A percentile compares a stretch with the other conserved stretches of the same genome.
phyloP scores from a whole-genome alignment of 1,284 basidiomycete genomes.

The Ceratobasidium sp. region DNA sequence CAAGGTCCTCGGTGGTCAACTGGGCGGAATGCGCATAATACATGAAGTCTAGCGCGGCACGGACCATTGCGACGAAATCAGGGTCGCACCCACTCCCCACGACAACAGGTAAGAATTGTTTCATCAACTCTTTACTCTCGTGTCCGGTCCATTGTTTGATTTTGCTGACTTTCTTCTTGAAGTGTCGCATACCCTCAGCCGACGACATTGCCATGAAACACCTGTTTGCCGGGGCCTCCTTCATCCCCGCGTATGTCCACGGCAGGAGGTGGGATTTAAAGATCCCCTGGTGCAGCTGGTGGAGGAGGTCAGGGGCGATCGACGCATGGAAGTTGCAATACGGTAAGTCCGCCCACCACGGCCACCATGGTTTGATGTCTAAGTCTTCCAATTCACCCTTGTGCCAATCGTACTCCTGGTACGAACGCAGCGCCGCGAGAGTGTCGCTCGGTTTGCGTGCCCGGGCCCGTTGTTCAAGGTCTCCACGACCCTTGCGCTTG shows the following conservation, averaged over 20 bases:
- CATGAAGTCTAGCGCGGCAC: too few relatives aligned
- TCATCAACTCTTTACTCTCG: slow-evolving; percentile 25
- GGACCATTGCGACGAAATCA: too few relatives aligned
- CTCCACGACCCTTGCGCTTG: neutral
- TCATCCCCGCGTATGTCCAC: neutral
- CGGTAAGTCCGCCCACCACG: slow-evolving; percentile 23
- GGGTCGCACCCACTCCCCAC: too few relatives aligned
- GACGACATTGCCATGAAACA: slow-evolving; percentile 5
- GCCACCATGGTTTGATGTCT: slow-evolving; percentile 5
- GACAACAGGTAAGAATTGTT: too few relatives aligned
- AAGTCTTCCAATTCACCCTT: neutral
- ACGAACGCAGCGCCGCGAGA: neutral
- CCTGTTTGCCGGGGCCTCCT: neutral
- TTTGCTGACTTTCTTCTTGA: neutral
- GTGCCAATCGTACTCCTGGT: neutral
- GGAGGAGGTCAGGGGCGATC: slow-evolving; percentile 56
- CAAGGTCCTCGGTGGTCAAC: too few relatives aligned
- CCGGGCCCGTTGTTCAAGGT: too few relatives aligned
- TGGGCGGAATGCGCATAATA: too few relatives aligned
- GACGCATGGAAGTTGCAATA: slow-evolving; percentile 49
- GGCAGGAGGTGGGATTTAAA: slow-evolving; percentile 53
- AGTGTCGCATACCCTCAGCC: slow-evolving; percentile 18
- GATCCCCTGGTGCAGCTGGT: slow-evolving; percentile 57
- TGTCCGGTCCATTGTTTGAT: slow-evolving; percentile 15
- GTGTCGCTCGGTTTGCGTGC: too few relatives aligned